Conservation (phyloP, 208 protist species). For the Crithidia fasciculata region DNA sequence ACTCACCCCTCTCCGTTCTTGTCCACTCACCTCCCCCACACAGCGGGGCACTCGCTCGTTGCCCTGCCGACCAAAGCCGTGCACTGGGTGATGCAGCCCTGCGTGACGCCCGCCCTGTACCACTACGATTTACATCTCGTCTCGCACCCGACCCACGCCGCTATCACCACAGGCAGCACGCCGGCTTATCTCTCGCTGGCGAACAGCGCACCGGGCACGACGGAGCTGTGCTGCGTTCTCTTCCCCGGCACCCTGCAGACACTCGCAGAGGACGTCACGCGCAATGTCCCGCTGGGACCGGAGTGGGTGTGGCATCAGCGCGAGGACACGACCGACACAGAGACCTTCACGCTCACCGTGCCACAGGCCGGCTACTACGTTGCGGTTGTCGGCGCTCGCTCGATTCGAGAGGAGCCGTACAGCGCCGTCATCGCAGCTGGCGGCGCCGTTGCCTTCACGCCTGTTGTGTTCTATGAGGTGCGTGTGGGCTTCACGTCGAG, state of each 20-base stretch:
- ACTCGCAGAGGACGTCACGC: conserved; percentile 49
- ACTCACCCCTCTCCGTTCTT: conserved; percentile 64
- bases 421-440: conserved; percentile 36
- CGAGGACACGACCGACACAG: conserved; percentile 47
- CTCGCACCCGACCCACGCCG: conserved; percentile 55
- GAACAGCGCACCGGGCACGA: conserved; percentile 54
- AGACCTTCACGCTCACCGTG: conserved; percentile 86
- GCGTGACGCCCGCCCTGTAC: conserved; percentile 73
- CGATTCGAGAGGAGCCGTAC: conserved; percentile 78
- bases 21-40: conserved; percentile 62
- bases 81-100: conserved; percentile 61
- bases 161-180: conserved; percentile 51
- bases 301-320: conserved; percentile 89
- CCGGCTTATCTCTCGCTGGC: conserved; percentile 73
- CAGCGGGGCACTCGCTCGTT: conserved; percentile 49
- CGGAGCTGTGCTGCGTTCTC: conserved; percentile 81
- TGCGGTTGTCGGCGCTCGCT: conserved; percentile 69
- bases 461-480: conserved; percentile 73
- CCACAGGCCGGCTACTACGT: conserved; percentile 78
- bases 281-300: conserved; percentile 42
- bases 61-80: conserved; percentile 32
- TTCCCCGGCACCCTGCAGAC: conserved; percentile 63
- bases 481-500: conserved; percentile 76
- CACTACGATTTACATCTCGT: conserved; percentile 50
- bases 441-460: conserved; percentile 49